Base-by-base conservation (phyloP, 371 early-diverging fungal genomes). In the Cokeromyces recurvatus region DNA sequence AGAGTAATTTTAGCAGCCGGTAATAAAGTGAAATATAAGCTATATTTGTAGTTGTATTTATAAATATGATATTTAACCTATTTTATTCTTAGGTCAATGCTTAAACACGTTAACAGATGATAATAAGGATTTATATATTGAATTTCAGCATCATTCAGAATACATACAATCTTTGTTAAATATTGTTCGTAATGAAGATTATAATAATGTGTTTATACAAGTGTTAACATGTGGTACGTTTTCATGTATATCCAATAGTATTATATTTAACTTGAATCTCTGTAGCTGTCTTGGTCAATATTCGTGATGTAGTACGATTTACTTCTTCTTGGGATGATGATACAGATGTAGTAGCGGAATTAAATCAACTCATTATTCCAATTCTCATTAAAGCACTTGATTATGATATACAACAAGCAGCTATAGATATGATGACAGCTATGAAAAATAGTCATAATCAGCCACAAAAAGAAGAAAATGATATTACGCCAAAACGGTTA, bases 51-150 rank as follows among this genome's bases (percentile, higher is more conserved):
- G n/a, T n/a, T n/a, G n/a, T n/a, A n/a, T n/a, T n/a, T n/a, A n/a
- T n/a, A n/a, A n/a, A n/a, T n/a, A n/a, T n/a, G n/a, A n/a, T n/a
- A n/a, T n/a, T n/a, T n/a, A n/a, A n/a, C n/a, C n/a, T n/a, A n/a
- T n/a, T n/a, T n/a, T n/a, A n/a, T n/a, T n/a, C n/a, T n/a, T n/a
- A n/a, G n/a, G 84, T 9, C 92, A 92, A 70, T 86, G 86, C 38
- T 77, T 94, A 35, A 85, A 85, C 55, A 89, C 89, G 0, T 58
- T 94, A 35, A 86, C 91, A 0, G 93, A 92, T 27, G 84, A 86
- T n/a, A 91, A 92, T 59, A 62, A 66, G 9, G 78, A 81, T 11
- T 65, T 82, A 38, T 68, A 77, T 29, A 72, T 74, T 23, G 73
- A 79, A 22, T 81, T 87, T 58, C 67, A 78, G 32, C 69, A 71